phyloP scores from a whole-genome alignment of 2,329 filamentous ascomycete genomes.

The Nemania diffusa region DNA sequence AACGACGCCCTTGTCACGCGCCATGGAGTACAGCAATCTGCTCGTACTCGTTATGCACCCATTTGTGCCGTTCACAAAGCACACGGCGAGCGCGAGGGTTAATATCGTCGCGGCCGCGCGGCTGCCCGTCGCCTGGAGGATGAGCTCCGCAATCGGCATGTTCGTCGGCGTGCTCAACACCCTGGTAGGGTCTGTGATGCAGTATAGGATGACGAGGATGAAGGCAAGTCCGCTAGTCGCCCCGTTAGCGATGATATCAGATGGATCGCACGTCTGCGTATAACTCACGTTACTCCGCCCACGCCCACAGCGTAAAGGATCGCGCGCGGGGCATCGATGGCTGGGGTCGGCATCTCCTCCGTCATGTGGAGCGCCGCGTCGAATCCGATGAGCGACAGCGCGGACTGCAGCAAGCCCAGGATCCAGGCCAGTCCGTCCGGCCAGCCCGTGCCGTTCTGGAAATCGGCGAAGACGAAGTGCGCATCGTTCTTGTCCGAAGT shows the following conservation, averaged over 20 bases:
- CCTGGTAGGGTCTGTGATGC: conserved; percentile 51
- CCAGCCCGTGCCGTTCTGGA: conserved; percentile 59
- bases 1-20: conserved; percentile 55
- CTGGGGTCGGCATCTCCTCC: conserved; percentile 58
- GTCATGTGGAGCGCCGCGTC: conserved; percentile 59
- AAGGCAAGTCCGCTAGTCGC: conserved; percentile 50
- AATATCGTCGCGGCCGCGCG: conserved; percentile 55
- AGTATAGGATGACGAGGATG: conserved; percentile 57
- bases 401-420: conserved; percentile 57
- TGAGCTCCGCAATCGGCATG: conserved; percentile 59
- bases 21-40: conserved; percentile 58
- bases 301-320: conserved; percentile 57
- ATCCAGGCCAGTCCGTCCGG: conserved; percentile 60
- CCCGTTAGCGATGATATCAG: neutral
- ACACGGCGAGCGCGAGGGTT: conserved; percentile 54
- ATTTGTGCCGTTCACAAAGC: conserved; percentile 59
- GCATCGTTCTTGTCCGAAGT: conserved; percentile 55
- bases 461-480: conserved; percentile 56
- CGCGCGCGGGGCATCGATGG: conserved; percentile 54
- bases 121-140: conserved; percentile 55
- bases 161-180: conserved; percentile 53
- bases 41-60: conserved; percentile 57
- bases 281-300: conserved; percentile 55
- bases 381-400: conserved; percentile 54
- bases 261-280: neutral